Conservation (phyloP, 805 yeast genomes). For the Wickerhamomyces ciferrii region DNA sequence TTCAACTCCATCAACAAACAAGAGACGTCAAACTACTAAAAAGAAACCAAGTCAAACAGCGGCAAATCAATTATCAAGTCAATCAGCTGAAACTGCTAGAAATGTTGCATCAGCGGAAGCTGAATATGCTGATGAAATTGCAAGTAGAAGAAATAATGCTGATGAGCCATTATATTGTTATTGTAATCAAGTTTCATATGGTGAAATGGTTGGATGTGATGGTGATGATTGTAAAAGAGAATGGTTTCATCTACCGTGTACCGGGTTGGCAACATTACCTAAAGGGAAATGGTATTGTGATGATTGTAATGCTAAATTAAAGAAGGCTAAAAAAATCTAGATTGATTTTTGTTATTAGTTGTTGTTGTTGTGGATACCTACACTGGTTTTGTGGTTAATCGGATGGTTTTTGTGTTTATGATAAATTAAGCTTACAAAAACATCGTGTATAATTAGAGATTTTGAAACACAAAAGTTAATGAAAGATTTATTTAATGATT, state of each 20-base stretch:
- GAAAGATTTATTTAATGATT: too few species aligned
- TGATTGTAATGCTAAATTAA: slow-evolving; percentile 40
- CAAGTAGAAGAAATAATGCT: slow-evolving; percentile 13
- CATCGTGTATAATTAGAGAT: not conserved
- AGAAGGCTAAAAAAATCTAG: slow-evolving; percentile 31
- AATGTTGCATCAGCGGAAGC: slow-evolving; percentile 10
- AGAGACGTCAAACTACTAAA: slow-evolving; percentile 8
- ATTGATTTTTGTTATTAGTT: not conserved
- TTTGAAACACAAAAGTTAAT: too few species aligned
- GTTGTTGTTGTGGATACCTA: not conserved
- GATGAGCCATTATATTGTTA: slow-evolving; percentile 89
- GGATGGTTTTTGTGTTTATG: not conserved
- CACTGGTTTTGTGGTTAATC: not conserved
- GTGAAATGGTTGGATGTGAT: slow-evolving; percentile 99
- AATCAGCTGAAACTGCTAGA: slow-evolving; percentile 14
- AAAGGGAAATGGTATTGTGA: slow-evolving; percentile 82
- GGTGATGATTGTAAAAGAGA: slow-evolving; percentile 88
- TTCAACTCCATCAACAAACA: slow-evolving; percentile 7
- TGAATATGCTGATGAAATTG: slow-evolving; percentile 6
- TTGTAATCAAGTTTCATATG: slow-evolving; percentile 94
- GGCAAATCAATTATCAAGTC: slow-evolving; percentile 2
- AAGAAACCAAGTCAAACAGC: slow-evolving; percentile 6
- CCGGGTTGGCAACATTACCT: slow-evolving; percentile 81
- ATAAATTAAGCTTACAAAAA: too few species aligned
- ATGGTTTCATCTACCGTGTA: slow-evolving; percentile 95